Evolutionary conservation across 208 protist genomes (phyloP).

Genomic region (Acanthamoeba divionensis): DNA sequence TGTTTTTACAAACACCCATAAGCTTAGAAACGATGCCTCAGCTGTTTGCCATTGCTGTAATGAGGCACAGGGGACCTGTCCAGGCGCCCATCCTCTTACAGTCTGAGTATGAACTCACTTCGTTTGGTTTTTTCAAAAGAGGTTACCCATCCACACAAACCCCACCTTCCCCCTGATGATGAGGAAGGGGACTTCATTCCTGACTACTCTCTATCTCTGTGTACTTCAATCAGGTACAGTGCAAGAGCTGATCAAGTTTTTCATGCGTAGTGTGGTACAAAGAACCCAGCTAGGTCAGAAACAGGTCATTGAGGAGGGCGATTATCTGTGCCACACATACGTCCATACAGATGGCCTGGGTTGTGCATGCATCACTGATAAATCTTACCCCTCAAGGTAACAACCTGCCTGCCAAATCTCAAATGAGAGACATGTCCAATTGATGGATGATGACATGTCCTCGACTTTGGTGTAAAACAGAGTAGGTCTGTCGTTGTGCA

Average conservation of each 20-base stretch:
- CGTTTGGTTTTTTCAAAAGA: slow-evolving; percentile 38
- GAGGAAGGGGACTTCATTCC: too few relatives aligned
- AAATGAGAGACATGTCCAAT: background rate
- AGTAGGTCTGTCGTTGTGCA: slow-evolving; percentile 10
- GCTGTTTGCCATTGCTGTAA: slow-evolving; percentile 27
- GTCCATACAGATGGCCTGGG: background rate
- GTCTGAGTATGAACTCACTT: slow-evolving; percentile 30
- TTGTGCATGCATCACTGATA: slow-evolving; percentile 6
- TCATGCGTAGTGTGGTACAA: slow-evolving; percentile 25
- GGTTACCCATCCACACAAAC: too few relatives aligned
- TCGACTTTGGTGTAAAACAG: background rate
- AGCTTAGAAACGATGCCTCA: too few relatives aligned
- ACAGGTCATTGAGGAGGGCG: slow-evolving; percentile 38
- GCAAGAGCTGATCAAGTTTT: slow-evolving; percentile 45
- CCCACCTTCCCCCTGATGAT: too few relatives aligned
- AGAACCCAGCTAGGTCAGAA: background rate
- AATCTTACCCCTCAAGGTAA: slow-evolving; percentile 11
- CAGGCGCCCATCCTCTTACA: background rate
- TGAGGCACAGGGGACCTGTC: background rate
- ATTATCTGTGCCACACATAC: slow-evolving; percentile 23
- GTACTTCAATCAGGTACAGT: too few relatives aligned
- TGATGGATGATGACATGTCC: background rate
- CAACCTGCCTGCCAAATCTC: slow-evolving; percentile 1
- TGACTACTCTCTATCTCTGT: too few relatives aligned
- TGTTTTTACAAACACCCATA: too few relatives aligned